These are phyloP conservation scores for Rubroshorea leprosula DNA, from an alignment of 345 rosid genomes.

Conservation along the genomic window DNA sequence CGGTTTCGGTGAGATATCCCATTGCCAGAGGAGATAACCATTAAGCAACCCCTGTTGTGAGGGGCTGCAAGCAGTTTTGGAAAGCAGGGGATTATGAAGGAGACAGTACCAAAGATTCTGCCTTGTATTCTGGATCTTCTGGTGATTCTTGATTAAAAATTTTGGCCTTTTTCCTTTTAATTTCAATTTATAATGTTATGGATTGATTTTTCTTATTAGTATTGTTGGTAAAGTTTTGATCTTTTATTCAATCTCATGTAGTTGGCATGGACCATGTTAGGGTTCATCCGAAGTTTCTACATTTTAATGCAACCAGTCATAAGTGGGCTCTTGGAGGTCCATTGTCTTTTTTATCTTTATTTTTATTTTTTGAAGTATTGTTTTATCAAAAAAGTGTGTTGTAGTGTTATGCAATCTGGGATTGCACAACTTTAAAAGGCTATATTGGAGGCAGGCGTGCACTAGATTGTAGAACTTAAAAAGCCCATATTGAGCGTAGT, in stretches of 20 bases:
- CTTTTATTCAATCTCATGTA: conserved; percentile 5
- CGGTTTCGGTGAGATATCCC: background rate
- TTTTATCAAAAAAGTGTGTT: no score
- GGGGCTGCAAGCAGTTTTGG: conserved; percentile 53
- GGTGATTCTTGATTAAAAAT: conserved; percentile 7
- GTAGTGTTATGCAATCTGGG: no score
- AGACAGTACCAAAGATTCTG: conserved; percentile 11
- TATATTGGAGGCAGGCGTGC: no score
- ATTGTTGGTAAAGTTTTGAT: background rate
- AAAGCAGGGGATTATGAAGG: conserved; percentile 55
- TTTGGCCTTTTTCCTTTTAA: background rate
- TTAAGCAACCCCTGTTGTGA: conserved; percentile 11
- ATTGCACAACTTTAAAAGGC: no score
- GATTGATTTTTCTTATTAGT: background rate
- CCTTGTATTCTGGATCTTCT: conserved; percentile 23
- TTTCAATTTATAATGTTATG: background rate
- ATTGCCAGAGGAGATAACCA: background rate
- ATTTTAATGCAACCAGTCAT: conserved; percentile 89
- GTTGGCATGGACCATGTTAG: conserved; percentile 67
- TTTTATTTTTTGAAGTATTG: no score
- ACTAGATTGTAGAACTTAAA: no score
- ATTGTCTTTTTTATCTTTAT: no score
- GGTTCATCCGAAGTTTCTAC: conserved; percentile 89
- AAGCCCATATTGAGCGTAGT: no score
- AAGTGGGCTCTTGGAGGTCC: conserved; percentile 95